A percentile compares a stretch with the other conserved stretches of the same genome.
Conservation (phyloP, 805 yeast genomes). For the Tetrapisispora phaffii region DNA sequence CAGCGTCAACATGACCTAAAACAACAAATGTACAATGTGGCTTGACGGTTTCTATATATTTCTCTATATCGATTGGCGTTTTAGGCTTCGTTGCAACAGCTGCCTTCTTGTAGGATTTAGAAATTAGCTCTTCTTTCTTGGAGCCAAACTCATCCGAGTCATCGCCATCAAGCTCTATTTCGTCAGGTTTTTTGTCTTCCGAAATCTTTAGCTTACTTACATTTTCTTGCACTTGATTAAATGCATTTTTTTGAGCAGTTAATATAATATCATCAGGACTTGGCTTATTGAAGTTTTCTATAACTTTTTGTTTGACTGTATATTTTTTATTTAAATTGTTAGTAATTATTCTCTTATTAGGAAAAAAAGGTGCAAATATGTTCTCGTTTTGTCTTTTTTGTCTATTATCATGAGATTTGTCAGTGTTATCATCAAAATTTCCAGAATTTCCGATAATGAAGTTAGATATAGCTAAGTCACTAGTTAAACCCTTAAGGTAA, state of each 20-base stretch:
- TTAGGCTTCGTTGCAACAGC: constrained; percentile 26
- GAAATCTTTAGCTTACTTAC: constrained; percentile 8
- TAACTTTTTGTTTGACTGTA: constrained; percentile 19
- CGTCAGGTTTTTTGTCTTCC: constrained; percentile 14
- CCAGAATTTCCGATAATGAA: neutral
- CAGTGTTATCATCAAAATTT: neutral
- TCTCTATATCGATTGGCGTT: constrained; percentile 49
- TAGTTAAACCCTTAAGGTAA: neutral
- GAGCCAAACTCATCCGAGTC: constrained; percentile 11
- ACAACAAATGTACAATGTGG: constrained; percentile 94
- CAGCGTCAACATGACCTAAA: constrained; percentile 99
- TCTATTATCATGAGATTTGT: neutral
- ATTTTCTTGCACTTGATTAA: constrained; percentile 21
- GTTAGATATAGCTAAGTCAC: neutral
- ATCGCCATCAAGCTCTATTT: constrained; percentile 20
- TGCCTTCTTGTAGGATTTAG: constrained; percentile 19
- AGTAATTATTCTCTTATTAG: constrained; percentile 30
- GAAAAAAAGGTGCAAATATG: constrained; percentile 24
- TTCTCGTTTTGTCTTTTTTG: constrained; percentile 13
- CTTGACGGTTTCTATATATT: constrained; percentile 79
- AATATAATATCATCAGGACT: constrained; percentile 75
- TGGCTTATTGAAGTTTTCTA: constrained; percentile 50
- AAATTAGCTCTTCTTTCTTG: constrained; percentile 17
- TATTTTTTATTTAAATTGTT: neutral
- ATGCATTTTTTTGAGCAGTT: constrained; percentile 45